A percentile compares a stretch with the other conserved stretches of the same genome.
phyloP scores from a whole-genome alignment of 305 asterid species.

The Caryopteris hybrid region DNA sequence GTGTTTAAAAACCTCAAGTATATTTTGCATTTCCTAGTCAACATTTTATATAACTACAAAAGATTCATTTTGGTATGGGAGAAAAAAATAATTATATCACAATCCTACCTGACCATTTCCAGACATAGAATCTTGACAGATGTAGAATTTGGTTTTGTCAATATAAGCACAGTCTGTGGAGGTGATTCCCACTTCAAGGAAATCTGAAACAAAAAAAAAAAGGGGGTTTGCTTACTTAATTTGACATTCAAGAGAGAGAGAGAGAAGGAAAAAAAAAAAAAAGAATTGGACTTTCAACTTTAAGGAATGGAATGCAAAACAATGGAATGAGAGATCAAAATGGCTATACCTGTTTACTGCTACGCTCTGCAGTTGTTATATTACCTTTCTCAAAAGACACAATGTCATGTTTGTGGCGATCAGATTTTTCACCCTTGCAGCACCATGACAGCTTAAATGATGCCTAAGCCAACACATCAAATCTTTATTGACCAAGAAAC shows the following conservation, averaged over 20 bases:
- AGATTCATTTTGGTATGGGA: too few relatives aligned
- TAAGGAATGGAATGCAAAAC: neutral
- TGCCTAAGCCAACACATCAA: slow-evolving; percentile 49
- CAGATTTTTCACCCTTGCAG: slow-evolving; percentile 87
- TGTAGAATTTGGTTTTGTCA: slow-evolving; percentile 88
- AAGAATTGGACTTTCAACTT: neutral
- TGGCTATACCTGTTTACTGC: slow-evolving; percentile 80
- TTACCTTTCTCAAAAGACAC: slow-evolving; percentile 96
- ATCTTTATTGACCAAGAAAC: neutral
- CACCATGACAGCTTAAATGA: slow-evolving; percentile 92
- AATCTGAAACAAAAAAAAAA: slow-evolving; percentile 61
- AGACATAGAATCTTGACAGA: slow-evolving; percentile 68
- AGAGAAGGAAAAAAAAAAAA: too few relatives aligned
- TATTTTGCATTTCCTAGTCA: neutral
- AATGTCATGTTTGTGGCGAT: slow-evolving; percentile 87
- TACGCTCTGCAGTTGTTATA: slow-evolving; percentile 91
- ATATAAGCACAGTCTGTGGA: slow-evolving; percentile 85
- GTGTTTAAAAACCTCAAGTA: neutral
- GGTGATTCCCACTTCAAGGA: slow-evolving; percentile 97
- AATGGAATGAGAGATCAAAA: slow-evolving; percentile 9
- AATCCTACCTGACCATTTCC: slow-evolving; percentile 80
- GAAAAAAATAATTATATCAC: slow-evolving; percentile 3
- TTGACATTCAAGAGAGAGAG: too few relatives aligned
- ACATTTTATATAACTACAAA: neutral
- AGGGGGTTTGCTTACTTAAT: too few relatives aligned